These are phyloP conservation scores for Rhypophila decipiens DNA, from an alignment of 495 filamentous ascomycete species.

Conservation along the genomic window DNA sequence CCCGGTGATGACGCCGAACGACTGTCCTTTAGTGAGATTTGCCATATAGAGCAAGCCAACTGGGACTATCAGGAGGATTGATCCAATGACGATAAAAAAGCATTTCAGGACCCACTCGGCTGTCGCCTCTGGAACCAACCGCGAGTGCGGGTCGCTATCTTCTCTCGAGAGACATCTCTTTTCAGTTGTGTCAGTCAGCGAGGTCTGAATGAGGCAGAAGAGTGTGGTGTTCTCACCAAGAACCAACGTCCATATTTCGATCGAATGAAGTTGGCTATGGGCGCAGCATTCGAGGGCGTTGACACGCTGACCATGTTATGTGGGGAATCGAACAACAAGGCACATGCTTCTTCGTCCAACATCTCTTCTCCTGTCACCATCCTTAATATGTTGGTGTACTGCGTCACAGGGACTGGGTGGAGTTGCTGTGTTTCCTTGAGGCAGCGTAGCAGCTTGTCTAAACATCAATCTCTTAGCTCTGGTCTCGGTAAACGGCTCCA, in stretches of 20 bases:
- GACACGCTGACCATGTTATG: not conserved
- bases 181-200: not conserved
- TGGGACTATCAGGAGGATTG: not conserved
- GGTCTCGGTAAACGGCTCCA: not conserved
- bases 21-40: not conserved
- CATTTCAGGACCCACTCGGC: not conserved
- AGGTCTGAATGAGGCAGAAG: not conserved
- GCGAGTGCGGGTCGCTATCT: not conserved
- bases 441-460: not conserved
- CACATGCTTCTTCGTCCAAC: conserved; percentile 1
- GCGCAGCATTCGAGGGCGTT: conserved; percentile 1
- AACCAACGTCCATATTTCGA: not conserved
- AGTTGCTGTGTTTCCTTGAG: not conserved
- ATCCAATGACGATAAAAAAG: not conserved
- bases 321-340: not conserved
- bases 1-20: conserved; percentile 1
- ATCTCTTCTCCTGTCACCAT: not conserved
- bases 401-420: not conserved
- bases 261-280: not conserved
- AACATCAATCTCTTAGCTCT: no score
- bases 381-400: not conserved
- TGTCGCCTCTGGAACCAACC: not conserved
- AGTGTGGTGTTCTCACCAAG: not conserved
- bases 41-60: not conserved
- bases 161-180: not conserved